phyloP scores from a whole-genome alignment of 164 flowering plant genomes.

The Sextonia rubra region DNA sequence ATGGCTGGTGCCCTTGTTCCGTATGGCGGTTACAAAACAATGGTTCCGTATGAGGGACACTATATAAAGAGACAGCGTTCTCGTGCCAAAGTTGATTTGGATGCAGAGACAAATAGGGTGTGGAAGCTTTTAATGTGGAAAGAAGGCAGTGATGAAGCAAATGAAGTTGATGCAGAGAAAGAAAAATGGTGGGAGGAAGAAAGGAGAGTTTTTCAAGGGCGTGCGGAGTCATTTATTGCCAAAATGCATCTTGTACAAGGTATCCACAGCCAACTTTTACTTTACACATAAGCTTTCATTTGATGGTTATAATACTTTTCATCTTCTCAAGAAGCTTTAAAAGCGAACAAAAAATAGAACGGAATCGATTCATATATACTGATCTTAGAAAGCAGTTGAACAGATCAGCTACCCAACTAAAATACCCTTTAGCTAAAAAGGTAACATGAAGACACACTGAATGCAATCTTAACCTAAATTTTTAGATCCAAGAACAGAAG shows the following conservation, averaged over 20 bases:
- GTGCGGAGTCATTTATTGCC: slow-evolving; percentile 43
- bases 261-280: slow-evolving; percentile 13
- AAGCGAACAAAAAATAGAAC: not conserved
- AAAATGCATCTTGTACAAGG: slow-evolving; percentile 68
- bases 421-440: too few species aligned
- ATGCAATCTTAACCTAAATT: too few species aligned
- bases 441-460: too few species aligned
- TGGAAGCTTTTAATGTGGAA: slow-evolving; percentile 71
- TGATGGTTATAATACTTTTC: too few species aligned
- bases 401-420: not conserved
- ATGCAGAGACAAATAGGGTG: slow-evolving; percentile 52
- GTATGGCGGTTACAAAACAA: slow-evolving; percentile 37
- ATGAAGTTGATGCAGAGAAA: slow-evolving; percentile 36
- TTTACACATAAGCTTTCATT: not conserved
- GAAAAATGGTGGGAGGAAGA: slow-evolving; percentile 49
- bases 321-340: not conserved
- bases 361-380: not conserved
- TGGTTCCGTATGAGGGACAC: slow-evolving; percentile 47
- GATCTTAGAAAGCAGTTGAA: not conserved
- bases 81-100: slow-evolving; percentile 70
- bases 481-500: too few species aligned
- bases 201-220: slow-evolving; percentile 33
- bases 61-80: slow-evolving; percentile 40
- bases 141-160: slow-evolving; percentile 31
- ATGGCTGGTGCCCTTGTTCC: slow-evolving; percentile 42